phyloP scores from a whole-genome alignment of 2,329 filamentous ascomycete genomes.

The Xylariaceae sp. region DNA sequence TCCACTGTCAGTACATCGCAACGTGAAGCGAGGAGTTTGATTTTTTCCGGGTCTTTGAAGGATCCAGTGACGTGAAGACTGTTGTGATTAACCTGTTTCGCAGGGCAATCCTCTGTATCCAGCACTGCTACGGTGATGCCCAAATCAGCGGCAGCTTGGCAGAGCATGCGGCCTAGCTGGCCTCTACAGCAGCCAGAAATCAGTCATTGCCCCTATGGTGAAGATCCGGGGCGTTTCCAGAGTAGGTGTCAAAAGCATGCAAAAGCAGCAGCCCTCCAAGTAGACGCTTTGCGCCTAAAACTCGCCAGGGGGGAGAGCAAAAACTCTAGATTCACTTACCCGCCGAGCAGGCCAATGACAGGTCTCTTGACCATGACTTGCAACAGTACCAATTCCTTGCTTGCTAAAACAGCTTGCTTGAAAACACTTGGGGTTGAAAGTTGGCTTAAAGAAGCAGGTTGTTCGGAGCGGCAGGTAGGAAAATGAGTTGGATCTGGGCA shows the following conservation, averaged over 20 bases:
- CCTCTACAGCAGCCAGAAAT: slow-evolving; percentile 48
- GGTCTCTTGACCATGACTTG: slow-evolving; percentile 36
- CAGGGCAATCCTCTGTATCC: slow-evolving; percentile 76
- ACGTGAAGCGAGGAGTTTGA: slow-evolving; percentile 75
- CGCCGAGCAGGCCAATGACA: slow-evolving; percentile 60
- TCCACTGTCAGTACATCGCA: slow-evolving; percentile 90
- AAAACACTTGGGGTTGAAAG: too few species aligned
- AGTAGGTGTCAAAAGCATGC: too few species aligned
- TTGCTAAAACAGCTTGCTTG: too few species aligned
- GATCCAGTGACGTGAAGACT: slow-evolving; percentile 79
- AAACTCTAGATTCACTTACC: slow-evolving; percentile 16
- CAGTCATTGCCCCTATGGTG: slow-evolving; percentile 4
- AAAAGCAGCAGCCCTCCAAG: too few species aligned
- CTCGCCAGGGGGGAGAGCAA: too few species aligned
- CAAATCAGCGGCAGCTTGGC: slow-evolving; percentile 77
- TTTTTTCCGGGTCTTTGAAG: slow-evolving; percentile 82
- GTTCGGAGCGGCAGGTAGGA: too few species aligned
- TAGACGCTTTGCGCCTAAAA: too few species aligned
- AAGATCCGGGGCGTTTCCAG: too few species aligned
- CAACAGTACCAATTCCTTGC: too few species aligned
- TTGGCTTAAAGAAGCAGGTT: too few species aligned
- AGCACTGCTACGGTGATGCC: slow-evolving; percentile 81
- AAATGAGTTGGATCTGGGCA: too few species aligned
- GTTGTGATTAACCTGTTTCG: slow-evolving; percentile 84
- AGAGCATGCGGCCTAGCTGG: slow-evolving; percentile 91